Evolutionary conservation across 1,284 basidiomycete genomes (phyloP), one percentile per base, ranked within the genome.

Genomic region (Hemileccinum hortonii): DNA sequence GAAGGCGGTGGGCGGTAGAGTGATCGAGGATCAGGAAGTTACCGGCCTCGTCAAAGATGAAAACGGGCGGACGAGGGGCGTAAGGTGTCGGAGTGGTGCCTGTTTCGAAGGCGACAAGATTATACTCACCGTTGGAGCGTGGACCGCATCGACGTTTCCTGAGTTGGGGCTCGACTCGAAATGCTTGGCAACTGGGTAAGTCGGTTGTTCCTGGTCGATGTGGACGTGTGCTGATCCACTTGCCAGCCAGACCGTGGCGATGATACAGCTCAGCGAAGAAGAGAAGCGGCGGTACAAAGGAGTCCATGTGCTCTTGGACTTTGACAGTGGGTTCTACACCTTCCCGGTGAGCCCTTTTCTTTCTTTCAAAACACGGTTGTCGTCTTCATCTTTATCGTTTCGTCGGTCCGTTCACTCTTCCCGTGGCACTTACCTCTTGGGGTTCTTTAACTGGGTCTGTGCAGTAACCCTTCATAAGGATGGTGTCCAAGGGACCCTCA

Each of bases 131-230:
- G 75, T 83, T 8, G 92, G 92, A 22, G 82, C 90, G 6, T 94
- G 94, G 94, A 92, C 92, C 1, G 81, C 86, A 3, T 86, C 88
- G 1, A 71, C 87, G 2, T 91, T 95, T 64, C 81, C 84, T 8
- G 77, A 78, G 37, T 68, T 87, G 15, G 67, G 72, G 18, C 62
- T 86, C 24, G 69, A 74, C n/a, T 62, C 70, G 11, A 72, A 70
- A 32, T 85, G 81, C 60, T 67, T 82, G 12, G 86, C 90, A 3
- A 90, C 86, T 26, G 90, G 89, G 87, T 90, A 61, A 64, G 77
- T 44, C 32, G 11, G 33, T 16, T 41, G 4, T n/a, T 24, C 5
- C 16, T 22, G 9, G 9, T 26, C 11, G 22, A 41, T 24, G 21
- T 24, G 18, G 12, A 15, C 4, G 16, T n/a, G 14, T 24, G 6